A percentile compares a stretch with the other conserved stretches of the same genome.
Evolutionary conservation across 305 asterid species (phyloP).

Genomic region (Stenogyne calaminthoides): DNA sequence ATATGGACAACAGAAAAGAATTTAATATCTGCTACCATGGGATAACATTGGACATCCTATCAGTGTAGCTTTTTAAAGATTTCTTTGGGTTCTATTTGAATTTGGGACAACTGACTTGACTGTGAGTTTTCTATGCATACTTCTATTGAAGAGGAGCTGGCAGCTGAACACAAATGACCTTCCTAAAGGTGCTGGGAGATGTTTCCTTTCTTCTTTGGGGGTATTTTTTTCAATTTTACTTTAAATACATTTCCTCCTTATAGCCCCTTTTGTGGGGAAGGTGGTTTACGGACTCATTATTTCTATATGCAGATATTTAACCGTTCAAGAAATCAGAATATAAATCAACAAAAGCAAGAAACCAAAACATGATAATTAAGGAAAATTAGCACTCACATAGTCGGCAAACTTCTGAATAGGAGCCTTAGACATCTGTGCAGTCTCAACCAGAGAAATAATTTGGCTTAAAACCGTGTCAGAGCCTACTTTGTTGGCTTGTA

Average conservation of each 20-base stretch:
- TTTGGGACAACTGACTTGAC: not conserved
- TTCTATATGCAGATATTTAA: not conserved
- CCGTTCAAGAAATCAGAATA: constrained; percentile 12
- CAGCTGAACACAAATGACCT: not conserved
- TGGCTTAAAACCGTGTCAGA: constrained; percentile 95
- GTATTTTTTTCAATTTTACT: not conserved
- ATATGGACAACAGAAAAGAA: not conserved
- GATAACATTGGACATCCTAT: not conserved
- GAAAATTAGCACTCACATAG: constrained; percentile 61
- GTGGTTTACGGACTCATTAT: not conserved
- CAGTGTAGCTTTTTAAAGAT: not conserved
- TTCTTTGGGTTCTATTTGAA: constrained; percentile 1
- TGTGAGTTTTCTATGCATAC: not conserved
- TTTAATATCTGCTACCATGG: not conserved
- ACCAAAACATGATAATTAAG: constrained; percentile 14
- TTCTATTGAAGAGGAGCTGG: not conserved
- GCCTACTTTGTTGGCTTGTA: constrained; percentile 88
- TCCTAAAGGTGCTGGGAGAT: not conserved
- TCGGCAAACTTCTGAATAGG: constrained; percentile 99
- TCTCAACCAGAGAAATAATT: constrained; percentile 96
- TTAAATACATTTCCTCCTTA: not conserved
- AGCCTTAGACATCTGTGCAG: constrained; percentile 99
- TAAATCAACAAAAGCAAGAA: constrained; percentile 16
- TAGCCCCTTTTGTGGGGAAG: not conserved
- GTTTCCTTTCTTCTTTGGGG: not conserved